Conservation (phyloP, 1,284 basidiomycete species). For the Blastosporella zonata region DNA sequence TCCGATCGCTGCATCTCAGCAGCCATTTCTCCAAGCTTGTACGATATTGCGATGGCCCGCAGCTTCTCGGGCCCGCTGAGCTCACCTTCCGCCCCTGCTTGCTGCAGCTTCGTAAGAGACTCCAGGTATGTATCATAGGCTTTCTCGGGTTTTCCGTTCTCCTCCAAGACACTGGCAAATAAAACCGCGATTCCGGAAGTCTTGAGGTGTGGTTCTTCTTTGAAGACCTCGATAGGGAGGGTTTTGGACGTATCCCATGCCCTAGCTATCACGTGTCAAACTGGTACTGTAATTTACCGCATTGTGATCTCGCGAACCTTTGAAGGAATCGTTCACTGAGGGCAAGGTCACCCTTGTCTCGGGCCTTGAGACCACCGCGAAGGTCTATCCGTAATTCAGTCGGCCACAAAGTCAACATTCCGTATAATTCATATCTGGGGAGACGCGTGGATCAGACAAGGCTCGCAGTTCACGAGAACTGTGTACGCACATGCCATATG, state of each 20-base stretch:
- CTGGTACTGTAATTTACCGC: background rate
- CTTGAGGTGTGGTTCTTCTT: slow-evolving; percentile 59
- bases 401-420: slow-evolving; percentile 64
- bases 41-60: slow-evolving; percentile 61
- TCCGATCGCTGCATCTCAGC: slow-evolving; percentile 40
- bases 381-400: slow-evolving; percentile 59
- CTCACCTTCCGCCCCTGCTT: slow-evolving; percentile 18
- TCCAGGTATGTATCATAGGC: slow-evolving; percentile 54
- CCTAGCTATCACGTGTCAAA: slow-evolving; percentile 33
- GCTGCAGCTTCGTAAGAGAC: slow-evolving; percentile 37
- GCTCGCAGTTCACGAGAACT: slow-evolving; percentile 4
- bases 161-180: slow-evolving; percentile 61
- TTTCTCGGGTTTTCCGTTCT: slow-evolving; percentile 36
- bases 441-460: background rate
- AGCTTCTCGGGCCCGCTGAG: slow-evolving; percentile 43
- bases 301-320: slow-evolving; percentile 39
- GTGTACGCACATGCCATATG: slow-evolving; percentile 53
- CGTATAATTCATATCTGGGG: slow-evolving; percentile 60
- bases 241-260: slow-evolving; percentile 58
- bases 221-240: slow-evolving; percentile 48
- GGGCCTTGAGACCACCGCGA: slow-evolving; percentile 62
- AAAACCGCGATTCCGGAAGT: slow-evolving; percentile 67
- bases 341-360: slow-evolving; percentile 56
- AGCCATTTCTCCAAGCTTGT: slow-evolving; percentile 64
- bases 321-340: slow-evolving; percentile 52